A percentile compares a stretch with the other conserved stretches of the same genome.
Evolutionary conservation across 441 rosid genomes (phyloP).

Genomic region (Adansonia grandidieri): DNA sequence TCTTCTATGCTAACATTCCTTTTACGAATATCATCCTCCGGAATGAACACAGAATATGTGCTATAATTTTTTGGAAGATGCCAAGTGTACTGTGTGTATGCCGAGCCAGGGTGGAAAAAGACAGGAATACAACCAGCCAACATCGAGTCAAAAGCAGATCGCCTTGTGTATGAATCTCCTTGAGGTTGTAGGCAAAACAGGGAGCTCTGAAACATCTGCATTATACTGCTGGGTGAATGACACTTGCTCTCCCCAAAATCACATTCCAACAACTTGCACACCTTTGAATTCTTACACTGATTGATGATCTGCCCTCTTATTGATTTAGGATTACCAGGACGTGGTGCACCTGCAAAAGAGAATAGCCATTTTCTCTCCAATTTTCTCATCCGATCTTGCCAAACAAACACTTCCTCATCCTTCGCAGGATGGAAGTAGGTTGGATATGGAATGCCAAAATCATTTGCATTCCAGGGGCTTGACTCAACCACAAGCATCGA

Average conservation of each 20-base stretch:
- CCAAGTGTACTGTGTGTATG: slow-evolving; percentile 91
- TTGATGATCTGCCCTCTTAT: slow-evolving; percentile 90
- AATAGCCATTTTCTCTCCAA: slow-evolving; percentile 92
- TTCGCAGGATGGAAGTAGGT: slow-evolving; percentile 94
- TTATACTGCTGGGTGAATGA: slow-evolving; percentile 94
- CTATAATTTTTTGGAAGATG: slow-evolving; percentile 83
- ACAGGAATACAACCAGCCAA: slow-evolving; percentile 88
- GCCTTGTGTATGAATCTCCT: slow-evolving; percentile 88
- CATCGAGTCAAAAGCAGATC: slow-evolving; percentile 91
- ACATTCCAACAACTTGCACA: slow-evolving; percentile 83
- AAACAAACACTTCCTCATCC: slow-evolving; percentile 80
- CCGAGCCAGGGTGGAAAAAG: slow-evolving; percentile 95
- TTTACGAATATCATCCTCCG: slow-evolving; percentile 76
- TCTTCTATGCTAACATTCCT: slow-evolving; percentile 79
- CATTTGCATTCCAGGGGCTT: slow-evolving; percentile 97
- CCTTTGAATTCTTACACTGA: slow-evolving; percentile 68
- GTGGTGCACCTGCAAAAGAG: slow-evolving; percentile 99
- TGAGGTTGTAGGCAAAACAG: slow-evolving; percentile 87
- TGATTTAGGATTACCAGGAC: slow-evolving; percentile 78
- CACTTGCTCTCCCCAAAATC: slow-evolving; percentile 98
- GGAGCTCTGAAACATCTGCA: slow-evolving; percentile 91
- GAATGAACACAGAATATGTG: slow-evolving; percentile 85
- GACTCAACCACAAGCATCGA: slow-evolving; percentile 99
- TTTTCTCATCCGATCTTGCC: slow-evolving; percentile 95
- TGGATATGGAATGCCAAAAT: slow-evolving; percentile 93